Evolutionary conservation across 2,329 filamentous ascomycete genomes (phyloP).

Genomic region (Endothia cerciana): DNA sequence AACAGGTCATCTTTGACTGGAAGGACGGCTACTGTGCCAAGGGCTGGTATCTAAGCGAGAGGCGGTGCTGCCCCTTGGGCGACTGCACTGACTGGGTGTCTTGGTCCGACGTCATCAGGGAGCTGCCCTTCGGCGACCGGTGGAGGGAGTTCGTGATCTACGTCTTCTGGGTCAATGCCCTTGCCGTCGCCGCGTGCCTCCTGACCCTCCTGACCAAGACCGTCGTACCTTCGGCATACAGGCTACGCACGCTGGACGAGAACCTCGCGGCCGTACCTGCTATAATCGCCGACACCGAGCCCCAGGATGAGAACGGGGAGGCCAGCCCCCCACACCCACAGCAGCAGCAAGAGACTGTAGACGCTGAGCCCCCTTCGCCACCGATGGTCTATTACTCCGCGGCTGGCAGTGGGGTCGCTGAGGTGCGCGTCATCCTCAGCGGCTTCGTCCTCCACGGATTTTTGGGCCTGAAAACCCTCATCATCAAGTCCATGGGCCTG

Average conservation of each 20-base stretch:
- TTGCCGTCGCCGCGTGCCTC: conserved; percentile 74
- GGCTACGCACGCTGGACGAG: conserved; percentile 87
- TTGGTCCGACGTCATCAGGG: conserved; percentile 56
- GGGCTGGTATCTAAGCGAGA: conserved; percentile 75
- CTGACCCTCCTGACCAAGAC: conserved; percentile 92
- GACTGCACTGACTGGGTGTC: conserved; percentile 60
- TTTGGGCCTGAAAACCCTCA: conserved; percentile 81
- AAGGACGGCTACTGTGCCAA: conserved; percentile 84
- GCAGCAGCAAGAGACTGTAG: conserved; percentile 35
- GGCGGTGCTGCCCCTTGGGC: conserved; percentile 61
- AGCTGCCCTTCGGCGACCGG: conserved; percentile 49
- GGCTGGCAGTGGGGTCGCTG: conserved; percentile 92
- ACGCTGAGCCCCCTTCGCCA: conserved; percentile 45
- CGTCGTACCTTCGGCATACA: conserved; percentile 85
- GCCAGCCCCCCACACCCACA: conserved; percentile 40
- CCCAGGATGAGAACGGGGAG: conserved; percentile 49
- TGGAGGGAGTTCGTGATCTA: conserved; percentile 82
- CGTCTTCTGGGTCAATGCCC: conserved; percentile 68
- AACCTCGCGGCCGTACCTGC: conserved; percentile 74
- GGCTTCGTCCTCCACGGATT: conserved; percentile 97
- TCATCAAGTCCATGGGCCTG: conserved; percentile 82
- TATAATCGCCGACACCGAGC: conserved; percentile 43
- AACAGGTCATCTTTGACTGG: conserved; percentile 83
- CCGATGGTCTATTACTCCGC: conserved; percentile 96
- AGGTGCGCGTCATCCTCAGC: conserved; percentile 97